Base-by-base conservation (phyloP, 352 stramenopile genomes). In the Pythium scleroteichum region DNA sequence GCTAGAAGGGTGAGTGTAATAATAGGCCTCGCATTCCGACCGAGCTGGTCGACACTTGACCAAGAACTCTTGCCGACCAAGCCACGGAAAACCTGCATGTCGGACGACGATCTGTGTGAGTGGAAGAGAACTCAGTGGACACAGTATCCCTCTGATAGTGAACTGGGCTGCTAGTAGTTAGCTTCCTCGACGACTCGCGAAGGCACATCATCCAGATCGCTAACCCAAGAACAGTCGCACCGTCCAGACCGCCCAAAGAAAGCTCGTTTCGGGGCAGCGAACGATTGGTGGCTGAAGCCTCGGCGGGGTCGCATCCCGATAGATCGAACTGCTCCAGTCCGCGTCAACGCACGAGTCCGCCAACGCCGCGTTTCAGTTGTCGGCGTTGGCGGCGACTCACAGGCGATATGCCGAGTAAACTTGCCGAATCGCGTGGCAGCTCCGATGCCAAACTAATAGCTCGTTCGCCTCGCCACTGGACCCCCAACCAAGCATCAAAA, bases 381-480 rank as follows among this genome's bases (percentile, higher is more conserved):
- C 71, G 71, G 50, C 65, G 76, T 8, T 82, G 73, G 73, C 63
- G 69, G 2, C 49, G 62, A 17, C 51, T 80, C 19, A 79, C 68
- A 7, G 73, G 72, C 24, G 70, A 64, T 17, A 4, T 57, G 6
- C 26, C 48, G 17, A 19, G 38, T 40, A 39, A 58, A 44, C 14
- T 17, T 4, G 10, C 32, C 7, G 17, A 20, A 4, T 32, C 29
- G 13, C 32, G 33, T 23, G 26, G 40, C 10, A 10, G 5, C 5
- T 35, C 29, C 29, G 29, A 10, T 14, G 38, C 14, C 24, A 53
- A 13, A 35, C 17, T 2, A 12, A 44, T 45, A 3, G 44, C 33
- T 6, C 29, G 20, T 17, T 29, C 44, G 3, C 45, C 54, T 0
- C 7, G 26, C 0, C 20, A 62, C 33, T 53, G 44, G 54, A 51